Evolutionary conservation across 331 rosid genomes (phyloP).

Genomic region (Pyracantha coccinea): DNA sequence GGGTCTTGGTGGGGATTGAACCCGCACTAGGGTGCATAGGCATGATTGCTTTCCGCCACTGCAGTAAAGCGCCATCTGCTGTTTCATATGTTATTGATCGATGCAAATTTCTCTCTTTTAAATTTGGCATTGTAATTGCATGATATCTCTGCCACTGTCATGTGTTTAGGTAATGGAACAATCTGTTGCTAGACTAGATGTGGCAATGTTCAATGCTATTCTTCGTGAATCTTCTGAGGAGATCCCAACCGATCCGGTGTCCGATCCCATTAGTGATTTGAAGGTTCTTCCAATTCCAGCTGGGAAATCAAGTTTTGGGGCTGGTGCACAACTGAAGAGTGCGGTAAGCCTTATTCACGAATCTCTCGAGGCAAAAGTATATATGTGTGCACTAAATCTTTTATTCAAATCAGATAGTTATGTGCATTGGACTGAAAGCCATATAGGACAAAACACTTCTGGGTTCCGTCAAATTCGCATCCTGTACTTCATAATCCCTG

Average conservation of each 20-base stretch:
- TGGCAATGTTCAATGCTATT: conserved; percentile 97
- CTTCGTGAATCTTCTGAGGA: conserved; percentile 89
- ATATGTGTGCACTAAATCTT: background rate
- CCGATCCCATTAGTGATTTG: conserved; percentile 86
- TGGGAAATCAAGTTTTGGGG: conserved; percentile 82
- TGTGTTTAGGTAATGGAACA: conserved; percentile 82
- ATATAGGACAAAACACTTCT: background rate
- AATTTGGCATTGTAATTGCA: conserved; percentile 9
- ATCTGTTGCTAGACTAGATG: conserved; percentile 92
- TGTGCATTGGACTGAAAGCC: background rate
- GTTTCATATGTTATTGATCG: background rate
- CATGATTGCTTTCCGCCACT: no score
- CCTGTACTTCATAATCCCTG: no score
- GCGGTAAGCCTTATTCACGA: conserved; percentile 46
- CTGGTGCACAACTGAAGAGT: conserved; percentile 89
- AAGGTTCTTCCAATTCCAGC: conserved; percentile 77
- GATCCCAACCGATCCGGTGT: conserved; percentile 90
- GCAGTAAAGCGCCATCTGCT: no score
- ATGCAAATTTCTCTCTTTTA: background rate
- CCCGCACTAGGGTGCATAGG: no score
- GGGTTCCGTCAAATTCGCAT: no score
- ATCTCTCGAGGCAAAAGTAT: background rate
- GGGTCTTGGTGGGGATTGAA: no score
- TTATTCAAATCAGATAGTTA: background rate
- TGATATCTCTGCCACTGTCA: background rate